Evolutionary conservation across 164 flowering plant genomes (phyloP).

Genomic region (Stephania cephalantha): DNA sequence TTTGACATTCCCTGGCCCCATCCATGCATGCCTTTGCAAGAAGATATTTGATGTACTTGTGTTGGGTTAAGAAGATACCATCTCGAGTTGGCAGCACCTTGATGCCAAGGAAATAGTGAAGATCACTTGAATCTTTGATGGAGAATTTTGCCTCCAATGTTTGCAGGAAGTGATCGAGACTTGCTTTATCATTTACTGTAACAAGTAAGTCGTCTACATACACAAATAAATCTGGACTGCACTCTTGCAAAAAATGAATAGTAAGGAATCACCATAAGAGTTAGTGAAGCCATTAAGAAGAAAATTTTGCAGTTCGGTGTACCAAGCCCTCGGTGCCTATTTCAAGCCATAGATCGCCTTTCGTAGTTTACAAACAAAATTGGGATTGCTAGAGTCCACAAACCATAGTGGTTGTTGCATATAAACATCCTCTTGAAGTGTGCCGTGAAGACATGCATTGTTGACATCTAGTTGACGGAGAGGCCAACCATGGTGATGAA

Average conservation of each 20-base stretch:
- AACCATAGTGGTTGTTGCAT: not conserved
- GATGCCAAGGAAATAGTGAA: not conserved
- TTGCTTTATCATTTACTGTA: not conserved
- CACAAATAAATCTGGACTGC: not conserved
- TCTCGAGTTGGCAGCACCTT: not conserved
- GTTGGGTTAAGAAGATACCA: not conserved
- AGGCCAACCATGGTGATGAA: not conserved
- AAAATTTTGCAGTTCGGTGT: not conserved
- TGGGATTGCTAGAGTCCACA: not conserved
- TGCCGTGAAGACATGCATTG: not conserved
- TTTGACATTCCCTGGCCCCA: not conserved
- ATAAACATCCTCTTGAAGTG: not conserved
- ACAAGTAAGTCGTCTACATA: not conserved
- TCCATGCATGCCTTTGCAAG: not conserved
- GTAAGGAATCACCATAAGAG: not conserved
- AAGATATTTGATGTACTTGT: not conserved
- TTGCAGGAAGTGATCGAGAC: not conserved
- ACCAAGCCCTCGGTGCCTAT: not conserved
- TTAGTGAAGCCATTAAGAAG: not conserved
- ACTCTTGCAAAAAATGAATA: not conserved
- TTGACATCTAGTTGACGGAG: not conserved
- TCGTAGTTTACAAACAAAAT: not conserved
- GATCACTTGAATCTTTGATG: not conserved
- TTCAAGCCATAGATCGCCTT: slow-evolving; percentile 2
- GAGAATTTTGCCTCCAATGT: not conserved